Percentiles rank a stretch among this genome's conserved stretches.
Conservation (phyloP, 495 filamentous ascomycete species). For the Corynascus novoguineensis region DNA sequence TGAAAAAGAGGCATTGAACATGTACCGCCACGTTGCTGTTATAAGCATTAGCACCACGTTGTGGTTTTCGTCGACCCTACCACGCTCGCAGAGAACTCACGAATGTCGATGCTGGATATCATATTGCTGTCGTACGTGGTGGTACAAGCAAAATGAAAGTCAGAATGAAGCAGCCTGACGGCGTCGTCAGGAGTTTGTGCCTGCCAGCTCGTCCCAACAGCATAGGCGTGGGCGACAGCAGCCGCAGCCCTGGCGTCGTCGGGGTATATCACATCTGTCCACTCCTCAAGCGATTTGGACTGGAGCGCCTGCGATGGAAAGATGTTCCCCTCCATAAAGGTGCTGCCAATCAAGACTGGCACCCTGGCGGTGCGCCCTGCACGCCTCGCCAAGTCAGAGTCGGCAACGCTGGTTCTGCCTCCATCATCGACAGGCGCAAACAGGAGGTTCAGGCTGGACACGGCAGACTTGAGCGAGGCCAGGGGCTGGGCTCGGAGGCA, state of each 20-base stretch:
- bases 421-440: background rate
- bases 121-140: slow-evolving; percentile 3
- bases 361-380: background rate
- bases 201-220: background rate
- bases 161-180: background rate
- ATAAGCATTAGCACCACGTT: background rate
- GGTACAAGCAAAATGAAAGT: background rate
- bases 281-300: background rate
- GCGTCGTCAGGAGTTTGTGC: background rate
- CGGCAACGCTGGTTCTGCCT: background rate
- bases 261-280: background rate
- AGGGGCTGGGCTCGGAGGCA: background rate
- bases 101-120: background rate
- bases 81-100: background rate
- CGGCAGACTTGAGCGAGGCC: background rate
- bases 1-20: background rate
- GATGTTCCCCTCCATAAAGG: background rate
- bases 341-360: background rate
- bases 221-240: background rate
- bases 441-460: background rate
- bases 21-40: background rate
- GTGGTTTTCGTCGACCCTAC: background rate
- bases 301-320: background rate
- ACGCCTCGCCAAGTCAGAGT: background rate
- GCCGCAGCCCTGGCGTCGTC: no score